These are phyloP conservation scores for Solanum etuberosum DNA, from an alignment of 257 asterid genomes.

Conservation along the genomic window DNA sequence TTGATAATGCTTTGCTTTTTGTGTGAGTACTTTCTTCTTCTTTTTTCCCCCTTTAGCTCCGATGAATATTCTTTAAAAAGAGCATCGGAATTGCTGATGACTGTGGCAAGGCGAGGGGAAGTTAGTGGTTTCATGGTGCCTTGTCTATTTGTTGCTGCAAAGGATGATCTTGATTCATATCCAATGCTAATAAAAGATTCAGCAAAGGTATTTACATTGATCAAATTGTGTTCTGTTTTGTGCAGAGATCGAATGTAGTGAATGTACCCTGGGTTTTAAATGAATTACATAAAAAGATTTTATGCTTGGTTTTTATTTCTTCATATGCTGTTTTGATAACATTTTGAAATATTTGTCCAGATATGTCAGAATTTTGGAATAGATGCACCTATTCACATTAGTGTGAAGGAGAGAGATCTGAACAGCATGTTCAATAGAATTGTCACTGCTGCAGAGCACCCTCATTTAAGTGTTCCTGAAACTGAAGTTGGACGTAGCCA, in stretches of 20 bases:
- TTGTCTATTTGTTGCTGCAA: conserved; percentile 87
- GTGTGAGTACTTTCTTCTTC: neutral
- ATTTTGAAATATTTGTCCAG: conserved; percentile 20
- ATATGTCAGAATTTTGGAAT: conserved; percentile 77
- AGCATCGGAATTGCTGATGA: conserved; percentile 69
- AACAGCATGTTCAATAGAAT: conserved; percentile 71
- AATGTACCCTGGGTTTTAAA: neutral
- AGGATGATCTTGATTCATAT: conserved; percentile 61
- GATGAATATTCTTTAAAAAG: conserved; percentile 60
- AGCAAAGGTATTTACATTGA: conserved; percentile 41
- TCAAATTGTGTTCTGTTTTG: neutral
- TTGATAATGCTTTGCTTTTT: neutral
- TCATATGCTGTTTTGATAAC: neutral
- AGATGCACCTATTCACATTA: conserved; percentile 73
- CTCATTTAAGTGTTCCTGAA: conserved; percentile 84
- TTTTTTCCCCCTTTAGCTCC: conserved; percentile 35
- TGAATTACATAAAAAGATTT: neutral
- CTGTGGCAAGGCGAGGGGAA: conserved; percentile 72
- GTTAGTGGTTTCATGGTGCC: conserved; percentile 70
- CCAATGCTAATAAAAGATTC: conserved; percentile 55
- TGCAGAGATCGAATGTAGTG: neutral
- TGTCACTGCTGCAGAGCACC: conserved; percentile 72
- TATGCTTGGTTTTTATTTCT: neutral
- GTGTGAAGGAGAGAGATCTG: conserved; percentile 75
- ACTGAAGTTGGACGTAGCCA: conserved; percentile 66